These are phyloP conservation scores for Penicillium sp. DNA, from an alignment of 2,329 filamentous ascomycete genomes.

Conservation along the genomic window DNA sequence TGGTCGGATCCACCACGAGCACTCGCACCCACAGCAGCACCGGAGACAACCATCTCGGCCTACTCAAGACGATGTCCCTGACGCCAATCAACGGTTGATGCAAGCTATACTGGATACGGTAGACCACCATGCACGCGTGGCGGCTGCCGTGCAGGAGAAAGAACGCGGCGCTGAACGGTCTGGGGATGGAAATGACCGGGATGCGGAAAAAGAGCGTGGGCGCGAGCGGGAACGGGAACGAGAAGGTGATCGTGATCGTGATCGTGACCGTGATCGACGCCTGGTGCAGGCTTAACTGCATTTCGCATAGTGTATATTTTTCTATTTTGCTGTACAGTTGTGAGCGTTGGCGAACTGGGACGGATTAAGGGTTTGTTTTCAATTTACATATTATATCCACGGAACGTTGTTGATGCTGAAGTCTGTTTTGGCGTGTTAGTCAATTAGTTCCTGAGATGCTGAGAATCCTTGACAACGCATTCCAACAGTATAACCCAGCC, in stretches of 20 bases:
- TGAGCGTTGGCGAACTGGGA: slow-evolving; percentile 15
- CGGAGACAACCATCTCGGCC: not conserved
- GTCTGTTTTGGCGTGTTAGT: too few species aligned
- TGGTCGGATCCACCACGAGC: slow-evolving; percentile 7
- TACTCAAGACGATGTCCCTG: slow-evolving; percentile 35
- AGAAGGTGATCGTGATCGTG: slow-evolving; percentile 18
- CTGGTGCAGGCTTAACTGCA: slow-evolving; percentile 22
- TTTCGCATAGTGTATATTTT: slow-evolving; percentile 11
- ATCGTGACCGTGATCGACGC: slow-evolving; percentile 27
- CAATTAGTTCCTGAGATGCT: too few species aligned
- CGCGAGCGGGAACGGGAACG: slow-evolving; percentile 17
- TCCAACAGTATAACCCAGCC: too few species aligned
- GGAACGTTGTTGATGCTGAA: not conserved
- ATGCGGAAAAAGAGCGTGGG: slow-evolving; percentile 7
- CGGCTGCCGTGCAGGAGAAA: slow-evolving; percentile 31
- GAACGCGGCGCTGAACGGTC: slow-evolving; percentile 23
- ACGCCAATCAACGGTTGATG: slow-evolving; percentile 39
- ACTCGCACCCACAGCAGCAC: slow-evolving; percentile 9
- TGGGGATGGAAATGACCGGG: slow-evolving; percentile 11
- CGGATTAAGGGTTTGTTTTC: slow-evolving; percentile 3
- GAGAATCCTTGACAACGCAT: too few species aligned
- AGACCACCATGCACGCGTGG: slow-evolving; percentile 36
- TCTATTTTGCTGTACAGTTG: slow-evolving; percentile 11
- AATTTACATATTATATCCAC: slow-evolving; percentile 13
- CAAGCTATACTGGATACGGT: slow-evolving; percentile 44